A percentile compares a stretch with the other conserved stretches of the same genome.
phyloP scores from a whole-genome alignment of 345 rosid genomes.

The Gossypium turneri region DNA sequence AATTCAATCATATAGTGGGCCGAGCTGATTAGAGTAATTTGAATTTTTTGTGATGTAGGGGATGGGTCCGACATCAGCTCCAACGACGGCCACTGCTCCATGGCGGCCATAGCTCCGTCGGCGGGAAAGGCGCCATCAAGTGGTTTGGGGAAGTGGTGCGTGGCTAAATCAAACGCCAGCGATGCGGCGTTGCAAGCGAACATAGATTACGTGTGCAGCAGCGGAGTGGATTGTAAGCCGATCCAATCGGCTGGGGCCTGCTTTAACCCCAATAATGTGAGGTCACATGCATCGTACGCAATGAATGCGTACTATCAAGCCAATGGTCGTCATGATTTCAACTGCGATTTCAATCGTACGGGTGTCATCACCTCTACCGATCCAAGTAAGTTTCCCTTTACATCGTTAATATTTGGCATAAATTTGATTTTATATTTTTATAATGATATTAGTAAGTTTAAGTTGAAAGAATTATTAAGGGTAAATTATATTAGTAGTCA shows the following conservation, averaged over 20 bases:
- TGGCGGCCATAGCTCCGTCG: slow-evolving; percentile 13
- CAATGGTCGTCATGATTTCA: slow-evolving; percentile 37
- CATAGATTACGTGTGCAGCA: slow-evolving; percentile 63
- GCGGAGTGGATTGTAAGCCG: slow-evolving; percentile 43
- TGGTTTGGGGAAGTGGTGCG: slow-evolving; percentile 46
- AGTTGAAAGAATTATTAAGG: no score
- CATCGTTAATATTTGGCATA: no score
- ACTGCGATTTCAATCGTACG: slow-evolving; percentile 53
- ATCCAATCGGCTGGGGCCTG: slow-evolving; percentile 57
- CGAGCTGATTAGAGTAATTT: no score
- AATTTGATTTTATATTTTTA: no score
- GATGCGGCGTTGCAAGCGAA: slow-evolving; percentile 54
- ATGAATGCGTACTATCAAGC: slow-evolving; percentile 67
- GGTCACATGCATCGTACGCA: slow-evolving; percentile 60
- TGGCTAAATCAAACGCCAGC: slow-evolving; percentile 38
- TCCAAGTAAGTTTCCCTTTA: slow-evolving; percentile 36
- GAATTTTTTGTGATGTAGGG: slow-evolving; percentile 22
- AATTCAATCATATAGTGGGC: no score
- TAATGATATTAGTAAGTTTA: no score
- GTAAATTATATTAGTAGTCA: no score
- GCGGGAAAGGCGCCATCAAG: slow-evolving; percentile 24
- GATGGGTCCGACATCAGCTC: slow-evolving; percentile 28
- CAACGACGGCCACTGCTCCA: slow-evolving; percentile 20
- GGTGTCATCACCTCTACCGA: slow-evolving; percentile 43
- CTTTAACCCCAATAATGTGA: slow-evolving; percentile 44